These are phyloP conservation scores for Alloascoidea africana DNA, from an alignment of 805 yeast species.

Conservation along the genomic window DNA sequence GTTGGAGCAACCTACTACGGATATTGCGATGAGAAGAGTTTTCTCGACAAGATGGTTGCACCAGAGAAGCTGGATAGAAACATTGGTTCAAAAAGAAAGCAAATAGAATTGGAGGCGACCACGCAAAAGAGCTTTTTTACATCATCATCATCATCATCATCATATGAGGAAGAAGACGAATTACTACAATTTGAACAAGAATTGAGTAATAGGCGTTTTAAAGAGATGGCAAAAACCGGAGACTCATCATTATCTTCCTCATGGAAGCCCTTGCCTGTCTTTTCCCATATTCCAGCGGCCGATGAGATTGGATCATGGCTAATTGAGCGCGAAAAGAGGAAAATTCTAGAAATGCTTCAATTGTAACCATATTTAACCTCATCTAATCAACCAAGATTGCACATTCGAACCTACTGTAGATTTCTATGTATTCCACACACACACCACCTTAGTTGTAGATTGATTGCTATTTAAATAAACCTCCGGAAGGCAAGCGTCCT, in stretches of 20 bases:
- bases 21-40: slow-evolving; percentile 11
- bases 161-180: background rate
- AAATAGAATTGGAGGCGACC: background rate
- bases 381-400: no score
- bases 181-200: background rate
- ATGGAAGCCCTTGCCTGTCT: background rate
- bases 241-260: background rate
- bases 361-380: no score
- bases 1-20: slow-evolving; percentile 15
- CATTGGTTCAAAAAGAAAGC: no score
- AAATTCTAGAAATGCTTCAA: background rate
- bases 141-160: background rate
- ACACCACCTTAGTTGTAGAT: no score
- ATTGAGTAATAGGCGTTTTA: background rate
- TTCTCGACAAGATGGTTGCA: no score
- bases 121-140: background rate
- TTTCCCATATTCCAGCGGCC: background rate
- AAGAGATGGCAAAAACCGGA: background rate
- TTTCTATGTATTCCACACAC: no score
- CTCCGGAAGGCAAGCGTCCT: no score
- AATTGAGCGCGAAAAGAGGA: background rate
- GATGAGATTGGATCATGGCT: slow-evolving; percentile 1
- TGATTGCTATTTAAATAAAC: no score
- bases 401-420: no score
- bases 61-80: no score